phyloP scores from a whole-genome alignment of 805 yeast species.

The Cyberlindnera bimundalis region DNA sequence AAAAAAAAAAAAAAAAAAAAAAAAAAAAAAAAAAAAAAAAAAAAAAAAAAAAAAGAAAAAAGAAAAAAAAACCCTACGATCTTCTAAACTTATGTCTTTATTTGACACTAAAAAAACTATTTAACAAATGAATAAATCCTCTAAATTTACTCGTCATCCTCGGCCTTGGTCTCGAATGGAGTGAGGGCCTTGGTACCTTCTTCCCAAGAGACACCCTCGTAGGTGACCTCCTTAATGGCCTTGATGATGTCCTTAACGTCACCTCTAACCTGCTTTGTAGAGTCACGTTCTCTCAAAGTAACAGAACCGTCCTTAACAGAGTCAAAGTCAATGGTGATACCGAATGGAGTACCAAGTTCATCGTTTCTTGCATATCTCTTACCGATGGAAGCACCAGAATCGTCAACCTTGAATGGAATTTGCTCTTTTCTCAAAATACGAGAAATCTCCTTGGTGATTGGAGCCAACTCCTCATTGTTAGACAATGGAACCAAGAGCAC shows the following conservation, averaged over 20 bases:
- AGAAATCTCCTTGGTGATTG: conserved; percentile 68
- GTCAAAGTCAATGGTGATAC: conserved; percentile 95
- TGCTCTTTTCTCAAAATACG: conserved; percentile 70
- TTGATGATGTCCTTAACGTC: conserved; percentile 64
- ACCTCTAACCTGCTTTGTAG: conserved; percentile 96
- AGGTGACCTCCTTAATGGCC: conserved; percentile 74
- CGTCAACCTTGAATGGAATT: conserved; percentile 94
- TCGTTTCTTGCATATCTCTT: conserved; percentile 97
- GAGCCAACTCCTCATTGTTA: conserved; percentile 72
- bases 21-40: no score
- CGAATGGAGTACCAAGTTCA: conserved; percentile 98
- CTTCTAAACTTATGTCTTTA: no score
- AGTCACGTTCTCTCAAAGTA: conserved; percentile 95
- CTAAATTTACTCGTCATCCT: conserved; percentile 32
- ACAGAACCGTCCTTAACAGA: conserved; percentile 83
- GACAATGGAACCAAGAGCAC: conserved; percentile 94
- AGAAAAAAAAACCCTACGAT: no score
- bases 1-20: no score
- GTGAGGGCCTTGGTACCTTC: conserved; percentile 74
- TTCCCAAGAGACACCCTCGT: conserved; percentile 74
- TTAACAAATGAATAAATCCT: background rate
- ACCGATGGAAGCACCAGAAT: conserved; percentile 96
- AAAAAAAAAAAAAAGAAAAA: no score
- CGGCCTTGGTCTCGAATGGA: conserved; percentile 67
- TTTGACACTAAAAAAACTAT: no score